Conservation (phyloP, 257 asterid species). For the Cynanchum wilfordii region DNA sequence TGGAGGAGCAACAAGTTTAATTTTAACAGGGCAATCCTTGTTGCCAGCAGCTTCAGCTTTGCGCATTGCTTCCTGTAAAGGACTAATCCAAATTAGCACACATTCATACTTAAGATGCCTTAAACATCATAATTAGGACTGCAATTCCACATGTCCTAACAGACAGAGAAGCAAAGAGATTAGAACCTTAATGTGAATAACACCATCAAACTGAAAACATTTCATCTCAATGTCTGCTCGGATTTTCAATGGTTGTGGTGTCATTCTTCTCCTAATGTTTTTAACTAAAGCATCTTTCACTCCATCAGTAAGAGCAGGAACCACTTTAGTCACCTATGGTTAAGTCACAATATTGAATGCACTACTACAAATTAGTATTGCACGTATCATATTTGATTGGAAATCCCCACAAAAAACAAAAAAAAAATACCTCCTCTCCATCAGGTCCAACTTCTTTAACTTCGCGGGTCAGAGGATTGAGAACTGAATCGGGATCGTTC, state of each 20-base stretch:
- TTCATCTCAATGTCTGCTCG: conserved; percentile 93
- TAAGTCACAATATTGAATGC: conserved; percentile 9
- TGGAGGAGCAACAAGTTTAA: conserved; percentile 92
- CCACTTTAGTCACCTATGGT: conserved; percentile 68
- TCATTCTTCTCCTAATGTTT: conserved; percentile 93
- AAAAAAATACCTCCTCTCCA: conserved; percentile 66
- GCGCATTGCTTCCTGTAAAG: conserved; percentile 84
- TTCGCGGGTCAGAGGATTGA: conserved; percentile 86
- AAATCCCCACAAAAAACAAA: conserved; percentile 8
- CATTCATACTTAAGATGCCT: not conserved
- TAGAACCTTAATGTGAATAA: conserved; percentile 87
- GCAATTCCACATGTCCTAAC: conserved; percentile 4
- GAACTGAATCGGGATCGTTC: conserved; percentile 84
- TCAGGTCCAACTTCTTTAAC: conserved; percentile 85
- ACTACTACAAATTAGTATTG: not conserved
- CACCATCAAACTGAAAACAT: conserved; percentile 94
- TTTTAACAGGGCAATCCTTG: conserved; percentile 87
- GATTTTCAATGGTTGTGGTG: conserved; percentile 85
- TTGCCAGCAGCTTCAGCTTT: conserved; percentile 99
- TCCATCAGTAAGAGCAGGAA: conserved; percentile 72
- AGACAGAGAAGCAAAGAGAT: conserved; percentile 3
- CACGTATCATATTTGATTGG: not conserved
- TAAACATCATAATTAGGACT: not conserved
- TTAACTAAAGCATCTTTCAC: conserved; percentile 78
- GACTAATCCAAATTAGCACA: conserved; percentile 1